Percentiles rank a stretch among this genome's conserved stretches.
Conservation (phyloP, 768 basidiomycete genomes). For the Royoungia palumana region DNA sequence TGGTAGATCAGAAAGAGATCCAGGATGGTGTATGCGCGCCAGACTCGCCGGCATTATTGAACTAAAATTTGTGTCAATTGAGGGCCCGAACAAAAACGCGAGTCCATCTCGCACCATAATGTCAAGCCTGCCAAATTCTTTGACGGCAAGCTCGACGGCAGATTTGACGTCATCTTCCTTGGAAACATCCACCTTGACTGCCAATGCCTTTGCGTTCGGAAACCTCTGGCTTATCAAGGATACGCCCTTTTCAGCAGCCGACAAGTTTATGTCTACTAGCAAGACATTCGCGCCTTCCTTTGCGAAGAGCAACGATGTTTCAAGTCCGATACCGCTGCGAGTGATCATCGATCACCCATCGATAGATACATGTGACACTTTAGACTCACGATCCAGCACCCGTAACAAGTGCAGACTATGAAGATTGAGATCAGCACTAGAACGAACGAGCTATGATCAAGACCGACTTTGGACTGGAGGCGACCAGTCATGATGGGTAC, state of each 20-base stretch:
- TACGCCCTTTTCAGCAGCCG: constrained; percentile 66
- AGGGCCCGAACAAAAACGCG: not conserved
- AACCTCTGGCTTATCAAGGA: constrained; percentile 59
- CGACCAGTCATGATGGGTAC: constrained; percentile 54
- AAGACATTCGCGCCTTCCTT: constrained; percentile 90
- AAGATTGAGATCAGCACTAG: constrained; percentile 10
- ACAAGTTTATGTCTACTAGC: constrained; percentile 82
- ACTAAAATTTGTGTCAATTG: constrained; percentile 44
- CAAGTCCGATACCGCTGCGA: constrained; percentile 89
- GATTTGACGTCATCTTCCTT: constrained; percentile 85
- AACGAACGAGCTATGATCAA: not conserved
- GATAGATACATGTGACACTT: not conserved
- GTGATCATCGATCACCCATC: constrained; percentile 1
- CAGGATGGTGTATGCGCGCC: not conserved
- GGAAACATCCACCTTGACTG: constrained; percentile 81
- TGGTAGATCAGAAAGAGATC: constrained; percentile 1
- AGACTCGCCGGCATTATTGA: constrained; percentile 82
- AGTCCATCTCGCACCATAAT: constrained; percentile 65
- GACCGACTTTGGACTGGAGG: constrained; percentile 59
- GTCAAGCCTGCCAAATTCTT: constrained; percentile 90
- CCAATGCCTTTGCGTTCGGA: constrained; percentile 66
- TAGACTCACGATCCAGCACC: constrained; percentile 80
- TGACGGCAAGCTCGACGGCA: constrained; percentile 74
- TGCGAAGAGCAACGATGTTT: constrained; percentile 93
- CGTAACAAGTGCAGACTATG: constrained; percentile 74